phyloP scores from a whole-genome alignment of 2,329 filamentous ascomycete species.

The Xylaria sp. region DNA sequence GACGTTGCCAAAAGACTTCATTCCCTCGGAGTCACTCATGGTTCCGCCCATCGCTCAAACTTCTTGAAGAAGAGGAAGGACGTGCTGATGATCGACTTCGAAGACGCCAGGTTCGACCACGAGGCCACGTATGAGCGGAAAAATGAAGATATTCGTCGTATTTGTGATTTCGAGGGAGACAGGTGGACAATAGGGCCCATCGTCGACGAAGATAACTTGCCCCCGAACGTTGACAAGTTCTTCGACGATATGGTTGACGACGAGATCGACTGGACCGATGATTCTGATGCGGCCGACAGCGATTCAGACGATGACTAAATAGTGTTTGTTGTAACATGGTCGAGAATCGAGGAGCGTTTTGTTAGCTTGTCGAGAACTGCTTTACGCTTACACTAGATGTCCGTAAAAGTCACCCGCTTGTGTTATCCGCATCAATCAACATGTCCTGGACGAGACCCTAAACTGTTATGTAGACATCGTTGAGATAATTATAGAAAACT shows the following conservation, averaged over 20 bases:
- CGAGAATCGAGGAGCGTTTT: too few relatives aligned
- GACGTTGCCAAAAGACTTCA: constrained; percentile 21
- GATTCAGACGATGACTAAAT: too few relatives aligned
- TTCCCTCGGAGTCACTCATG: constrained; percentile 15
- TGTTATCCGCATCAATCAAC: too few relatives aligned
- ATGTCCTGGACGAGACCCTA: too few relatives aligned
- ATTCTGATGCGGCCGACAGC: constrained; percentile 1
- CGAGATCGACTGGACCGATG: constrained; percentile 6
- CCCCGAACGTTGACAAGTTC: not conserved
- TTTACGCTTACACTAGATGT: too few relatives aligned
- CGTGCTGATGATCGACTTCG: constrained; percentile 13
- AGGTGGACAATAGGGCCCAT: too few relatives aligned
- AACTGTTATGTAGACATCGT: too few relatives aligned
- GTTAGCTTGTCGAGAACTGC: too few relatives aligned
- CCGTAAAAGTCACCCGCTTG: too few relatives aligned
- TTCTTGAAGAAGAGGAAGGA: constrained; percentile 14
- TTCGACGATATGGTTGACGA: constrained; percentile 3
- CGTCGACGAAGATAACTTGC: not conserved
- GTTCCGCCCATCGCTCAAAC: not conserved
- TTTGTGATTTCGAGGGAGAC: not conserved
- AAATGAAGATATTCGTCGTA: not conserved
- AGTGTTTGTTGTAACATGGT: too few relatives aligned
- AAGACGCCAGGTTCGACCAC: not conserved
- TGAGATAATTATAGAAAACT: too few relatives aligned
- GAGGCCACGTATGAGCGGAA: not conserved